Conservation (phyloP, 495 filamentous ascomycete species). For the Talaromyces liani region DNA sequence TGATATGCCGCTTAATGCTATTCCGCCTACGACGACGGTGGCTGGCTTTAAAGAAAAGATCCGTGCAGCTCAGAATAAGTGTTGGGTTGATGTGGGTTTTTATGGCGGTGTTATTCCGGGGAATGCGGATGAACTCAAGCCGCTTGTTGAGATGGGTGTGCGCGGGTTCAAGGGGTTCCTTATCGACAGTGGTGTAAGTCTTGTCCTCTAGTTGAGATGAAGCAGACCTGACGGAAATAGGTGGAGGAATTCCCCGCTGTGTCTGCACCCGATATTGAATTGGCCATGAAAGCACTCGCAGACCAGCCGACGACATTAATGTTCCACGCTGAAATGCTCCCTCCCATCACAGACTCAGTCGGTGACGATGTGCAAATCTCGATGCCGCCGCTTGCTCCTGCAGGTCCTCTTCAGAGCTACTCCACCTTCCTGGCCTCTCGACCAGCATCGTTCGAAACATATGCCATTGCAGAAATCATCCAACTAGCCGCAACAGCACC, state of each 20-base stretch:
- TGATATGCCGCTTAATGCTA: constrained; percentile 97
- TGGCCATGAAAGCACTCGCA: constrained; percentile 71
- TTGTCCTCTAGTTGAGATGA: background rate
- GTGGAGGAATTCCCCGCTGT: constrained; percentile 96
- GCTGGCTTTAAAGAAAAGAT: constrained; percentile 76
- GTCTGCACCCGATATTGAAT: constrained; percentile 65
- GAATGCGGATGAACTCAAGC: constrained; percentile 71
- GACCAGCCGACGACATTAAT: constrained; percentile 80
- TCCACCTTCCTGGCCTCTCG: constrained; percentile 88
- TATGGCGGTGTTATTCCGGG: constrained; percentile 95
- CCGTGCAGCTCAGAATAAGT: constrained; percentile 76
- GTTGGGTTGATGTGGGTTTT: constrained; percentile 98
- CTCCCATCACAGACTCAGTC: constrained; percentile 73
- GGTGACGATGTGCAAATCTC: constrained; percentile 72
- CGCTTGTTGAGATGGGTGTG: constrained; percentile 76
- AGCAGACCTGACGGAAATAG: constrained; percentile 27
- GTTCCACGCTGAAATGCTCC: constrained; percentile 99
- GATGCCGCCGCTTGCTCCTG: constrained; percentile 62
- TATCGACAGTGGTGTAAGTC: constrained; percentile 87
- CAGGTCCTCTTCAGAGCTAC: constrained; percentile 73
- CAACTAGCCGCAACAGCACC: constrained; percentile 75
- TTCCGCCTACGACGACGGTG: constrained; percentile 91
- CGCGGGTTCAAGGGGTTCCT: constrained; percentile 97
- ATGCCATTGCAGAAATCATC: constrained; percentile 80
- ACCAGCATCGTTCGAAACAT: constrained; percentile 84